These are phyloP conservation scores for Fusarium keratoplasticum DNA, from an alignment of 2,329 filamentous ascomycete species.

Conservation along the genomic window DNA sequence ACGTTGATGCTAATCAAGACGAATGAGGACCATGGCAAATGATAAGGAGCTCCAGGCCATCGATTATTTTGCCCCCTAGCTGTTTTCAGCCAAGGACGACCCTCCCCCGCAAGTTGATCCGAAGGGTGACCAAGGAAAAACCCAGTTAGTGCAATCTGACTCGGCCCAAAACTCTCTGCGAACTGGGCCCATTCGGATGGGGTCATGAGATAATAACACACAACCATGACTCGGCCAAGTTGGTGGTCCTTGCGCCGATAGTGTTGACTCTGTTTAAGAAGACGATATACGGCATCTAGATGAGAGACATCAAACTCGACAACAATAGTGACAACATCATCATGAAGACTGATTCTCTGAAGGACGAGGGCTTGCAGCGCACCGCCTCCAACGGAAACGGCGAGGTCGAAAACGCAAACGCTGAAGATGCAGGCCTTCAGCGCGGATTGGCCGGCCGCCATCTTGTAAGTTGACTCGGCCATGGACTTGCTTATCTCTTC, in stretches of 20 bases:
- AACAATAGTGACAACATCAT: not conserved
- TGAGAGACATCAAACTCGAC: not conserved
- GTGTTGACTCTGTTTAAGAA: not conserved
- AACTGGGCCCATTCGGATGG: not conserved
- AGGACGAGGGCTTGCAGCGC: not conserved
- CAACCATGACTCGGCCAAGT: not conserved
- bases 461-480: slow-evolving; percentile 1
- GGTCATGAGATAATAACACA: not conserved
- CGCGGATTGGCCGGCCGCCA: not conserved
- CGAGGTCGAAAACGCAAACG: not conserved
- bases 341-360: not conserved
- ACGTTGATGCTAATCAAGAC: not conserved
- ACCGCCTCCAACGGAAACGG: not conserved
- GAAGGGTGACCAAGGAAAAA: not conserved
- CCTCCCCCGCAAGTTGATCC: not conserved
- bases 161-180: not conserved
- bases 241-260: not conserved
- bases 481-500: not conserved
- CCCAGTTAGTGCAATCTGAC: not conserved
- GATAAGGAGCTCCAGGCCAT: not conserved
- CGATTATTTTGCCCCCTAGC: not conserved
- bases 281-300: not conserved
- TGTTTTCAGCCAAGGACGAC: not conserved
- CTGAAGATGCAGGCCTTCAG: not conserved
- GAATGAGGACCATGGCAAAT: not conserved